phyloP scores from a whole-genome alignment of 140 eudicot species.

The Eryngium alpinum region DNA sequence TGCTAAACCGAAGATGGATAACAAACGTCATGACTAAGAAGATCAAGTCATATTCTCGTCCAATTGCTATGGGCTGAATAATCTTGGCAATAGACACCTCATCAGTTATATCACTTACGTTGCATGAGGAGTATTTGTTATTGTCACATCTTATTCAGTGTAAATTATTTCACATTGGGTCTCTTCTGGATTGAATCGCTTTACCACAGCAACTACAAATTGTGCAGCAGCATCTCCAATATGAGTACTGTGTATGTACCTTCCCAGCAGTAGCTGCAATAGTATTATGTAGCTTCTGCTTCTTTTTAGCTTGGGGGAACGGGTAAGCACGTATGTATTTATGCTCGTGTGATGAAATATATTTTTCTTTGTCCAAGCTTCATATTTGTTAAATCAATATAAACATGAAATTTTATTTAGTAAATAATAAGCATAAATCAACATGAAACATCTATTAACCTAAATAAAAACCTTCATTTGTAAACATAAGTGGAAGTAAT shows the following conservation, averaged over 20 bases:
- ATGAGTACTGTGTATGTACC: too few species aligned
- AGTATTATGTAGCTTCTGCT: conserved; percentile 36
- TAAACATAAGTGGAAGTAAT: conserved; percentile 5
- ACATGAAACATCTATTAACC: too few species aligned
- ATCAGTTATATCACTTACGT: conserved; percentile 29
- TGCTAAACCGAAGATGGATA: not conserved
- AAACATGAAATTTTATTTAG: not conserved
- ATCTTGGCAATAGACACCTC: conserved; percentile 53
- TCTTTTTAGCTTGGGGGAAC: conserved; percentile 53
- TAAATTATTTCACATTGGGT: conserved; percentile 15
- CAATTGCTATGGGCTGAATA: conserved; percentile 46
- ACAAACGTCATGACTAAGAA: conserved; percentile 77
- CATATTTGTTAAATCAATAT: conserved; percentile 7
- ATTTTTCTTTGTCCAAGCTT: conserved; percentile 56
- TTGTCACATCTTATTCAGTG: conserved; percentile 20
- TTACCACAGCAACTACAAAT: conserved; percentile 34
- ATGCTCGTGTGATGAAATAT: conserved; percentile 38
- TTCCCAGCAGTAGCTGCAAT: conserved; percentile 25
- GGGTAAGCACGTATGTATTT: conserved; percentile 48
- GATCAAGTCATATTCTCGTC: conserved; percentile 49
- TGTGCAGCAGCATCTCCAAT: conserved; percentile 18
- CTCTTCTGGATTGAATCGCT: conserved; percentile 53
- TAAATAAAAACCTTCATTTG: not conserved
- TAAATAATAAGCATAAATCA: not conserved
- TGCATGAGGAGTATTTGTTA: conserved; percentile 11